Conservation (phyloP, 176 grass and related monocot genomes). For the Tillandsia leiboldiana region DNA sequence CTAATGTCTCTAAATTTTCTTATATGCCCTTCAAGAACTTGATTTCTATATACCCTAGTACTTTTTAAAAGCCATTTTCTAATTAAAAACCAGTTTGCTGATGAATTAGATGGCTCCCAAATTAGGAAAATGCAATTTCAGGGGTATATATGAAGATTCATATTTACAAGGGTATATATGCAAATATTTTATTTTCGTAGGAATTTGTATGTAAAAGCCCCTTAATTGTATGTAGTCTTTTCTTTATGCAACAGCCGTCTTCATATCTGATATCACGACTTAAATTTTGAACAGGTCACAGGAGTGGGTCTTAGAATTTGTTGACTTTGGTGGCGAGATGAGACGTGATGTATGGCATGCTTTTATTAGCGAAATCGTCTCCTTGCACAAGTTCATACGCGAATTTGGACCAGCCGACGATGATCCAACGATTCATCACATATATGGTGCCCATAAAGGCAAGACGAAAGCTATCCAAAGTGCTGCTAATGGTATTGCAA, state of each 20-base stretch:
- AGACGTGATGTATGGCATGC: conserved; percentile 89
- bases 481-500: conserved; percentile 74
- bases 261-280: neutral
- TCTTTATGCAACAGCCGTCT: no score
- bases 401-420: conserved; percentile 67
- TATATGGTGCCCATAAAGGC: conserved; percentile 75
- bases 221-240: conserved; percentile 2
- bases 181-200: no score
- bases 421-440: conserved; percentile 66
- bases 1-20: no score
- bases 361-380: conserved; percentile 81
- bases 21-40: no score
- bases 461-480: conserved; percentile 67
- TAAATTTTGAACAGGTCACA: conserved; percentile 49
- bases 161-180: no score
- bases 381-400: conserved; percentile 69
- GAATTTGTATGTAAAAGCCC: no score
- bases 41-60: no score
- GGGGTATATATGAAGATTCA: no score
- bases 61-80: no score
- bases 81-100: no score
- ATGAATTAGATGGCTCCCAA: no score
- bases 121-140: no score
- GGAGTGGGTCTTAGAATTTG: conserved; percentile 90
- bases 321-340: conserved; percentile 90